A percentile compares a stretch with the other conserved stretches of the same genome.
phyloP scores from a whole-genome alignment of 202 grass and related monocot genomes.

The Dendrocalamus latiflorus region DNA sequence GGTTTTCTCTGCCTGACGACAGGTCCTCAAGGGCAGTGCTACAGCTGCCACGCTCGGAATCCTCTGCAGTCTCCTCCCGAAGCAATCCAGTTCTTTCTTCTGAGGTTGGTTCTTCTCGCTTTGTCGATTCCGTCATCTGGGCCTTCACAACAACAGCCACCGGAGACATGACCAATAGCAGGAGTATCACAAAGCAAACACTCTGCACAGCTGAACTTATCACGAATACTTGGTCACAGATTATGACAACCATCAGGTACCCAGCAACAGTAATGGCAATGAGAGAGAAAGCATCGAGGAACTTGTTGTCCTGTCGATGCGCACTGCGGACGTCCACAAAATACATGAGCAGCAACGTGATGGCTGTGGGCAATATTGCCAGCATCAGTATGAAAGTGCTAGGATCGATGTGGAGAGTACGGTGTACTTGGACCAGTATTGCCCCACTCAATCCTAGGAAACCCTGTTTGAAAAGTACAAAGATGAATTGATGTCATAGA shows the following conservation, averaged over 20 bases:
- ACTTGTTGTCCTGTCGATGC: constrained; percentile 45
- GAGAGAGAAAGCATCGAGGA: constrained; percentile 73
- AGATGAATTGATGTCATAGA: background rate
- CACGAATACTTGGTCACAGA: constrained; percentile 45
- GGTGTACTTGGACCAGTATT: constrained; percentile 70
- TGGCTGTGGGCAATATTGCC: constrained; percentile 55
- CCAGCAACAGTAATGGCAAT: constrained; percentile 62
- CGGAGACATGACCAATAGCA: constrained; percentile 56
- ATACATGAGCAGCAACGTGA: constrained; percentile 62
- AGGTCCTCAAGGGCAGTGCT: background rate
- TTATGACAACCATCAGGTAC: constrained; percentile 88
- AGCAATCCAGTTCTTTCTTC: constrained; percentile 41
- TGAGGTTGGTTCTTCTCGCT: constrained; percentile 17
- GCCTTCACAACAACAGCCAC: constrained; percentile 47
- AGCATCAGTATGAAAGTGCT: constrained; percentile 79
- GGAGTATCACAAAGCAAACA: constrained; percentile 43
- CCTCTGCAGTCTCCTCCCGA: background rate
- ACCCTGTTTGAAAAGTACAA: constrained; percentile 42
- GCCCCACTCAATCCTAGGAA: constrained; percentile 87
- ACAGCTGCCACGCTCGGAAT: constrained; percentile 2
- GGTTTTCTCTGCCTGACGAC: constrained; percentile 40
- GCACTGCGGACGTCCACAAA: constrained; percentile 47
- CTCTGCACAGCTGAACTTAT: constrained; percentile 47
- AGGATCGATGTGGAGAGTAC: constrained; percentile 35
- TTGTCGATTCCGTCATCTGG: constrained; percentile 25